Base-by-base conservation (phyloP, 2,329 filamentous ascomycete species). In the Colletotrichum spinosum region DNA sequence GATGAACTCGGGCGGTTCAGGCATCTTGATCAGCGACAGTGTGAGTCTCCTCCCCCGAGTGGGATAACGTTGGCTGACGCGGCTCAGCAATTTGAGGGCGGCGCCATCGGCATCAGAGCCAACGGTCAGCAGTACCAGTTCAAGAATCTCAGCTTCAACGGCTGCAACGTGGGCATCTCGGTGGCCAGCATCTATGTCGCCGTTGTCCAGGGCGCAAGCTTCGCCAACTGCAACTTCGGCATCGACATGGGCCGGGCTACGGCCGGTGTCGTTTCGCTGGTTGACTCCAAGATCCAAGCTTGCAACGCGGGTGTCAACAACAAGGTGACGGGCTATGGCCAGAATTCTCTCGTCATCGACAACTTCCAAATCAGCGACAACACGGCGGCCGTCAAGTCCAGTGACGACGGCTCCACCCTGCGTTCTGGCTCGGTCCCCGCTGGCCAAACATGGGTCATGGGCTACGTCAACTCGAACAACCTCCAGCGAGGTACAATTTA, bases 51-150 rank as follows among this genome's bases (percentile, higher is more conserved):
- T 6, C 34, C 7, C 33, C 9, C 38, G 2, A 2, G 11, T n/a
- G 7, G n/a, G 34, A 39, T 48, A 11, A 56, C 4, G 6, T 11
- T 7, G 37, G 11, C 38, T 53, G 38, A 61, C 56, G 8, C 4
- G 13, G 8, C 8, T 34, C 51, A 73, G 68, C 69, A 68, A 10
- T 75, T 77, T 68, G 71, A 70, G n/a, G 76, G 72, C 38, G 76
- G 75, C 10, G 68, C 69, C 17, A 69, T 76, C 15, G 77, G 75
- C 5, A 70, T 78, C 34, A 64, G 68, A 37, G 67, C 75, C 33
- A 71, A 69, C 2, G 75, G 73, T 57, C 74, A 78, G 70, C 75
- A 77, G 67, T 78, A 76, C 52, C 69, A 75, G 17, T 72, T 78
- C 59, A 78, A 78, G 62, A 69, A 68, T 49, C 61, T 76, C 17